Base-by-base conservation (phyloP, 2,329 filamentous ascomycete genomes). In the Dothideomycetidae sp. region DNA sequence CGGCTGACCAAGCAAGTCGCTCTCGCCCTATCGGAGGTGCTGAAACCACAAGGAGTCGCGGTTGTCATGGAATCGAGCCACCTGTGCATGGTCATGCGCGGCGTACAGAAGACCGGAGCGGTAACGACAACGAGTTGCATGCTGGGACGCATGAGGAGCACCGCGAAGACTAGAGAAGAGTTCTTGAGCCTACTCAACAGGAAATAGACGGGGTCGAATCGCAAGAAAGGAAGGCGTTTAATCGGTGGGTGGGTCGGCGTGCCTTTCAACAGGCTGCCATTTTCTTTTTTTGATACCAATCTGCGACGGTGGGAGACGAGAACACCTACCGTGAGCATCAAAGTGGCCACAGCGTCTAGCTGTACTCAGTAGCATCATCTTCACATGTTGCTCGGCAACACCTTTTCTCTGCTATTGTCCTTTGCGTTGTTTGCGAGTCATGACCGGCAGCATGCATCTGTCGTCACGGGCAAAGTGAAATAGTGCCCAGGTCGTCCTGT, bases 21-120 rank as follows among this genome's bases (percentile, higher is more conserved):
- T 13, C 74, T 93, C 44, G 88, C 90, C 11, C 79, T 98, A 44
- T 85, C 85, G 55, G 86, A 96, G 53, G 78, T 96, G 10, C 69
- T 98, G 33, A 81, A 92, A 56, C 90, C 90, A 2, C 84, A 92
- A 54, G 90, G 90, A 32, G 88, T 98, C 2, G 88, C 83, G 13
- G 90, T 98, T 2, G 88, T 98, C 42, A 93, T 98, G 79, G 90
- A 98, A 55, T 92, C 83, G 10, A 86, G 76, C 53, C 90, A 98
- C 62, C 66, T 96, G 32, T 98, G 90, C 67, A 98, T 96, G 88
- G 85, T 93, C 11, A 96, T 94, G 86, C 75, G 90, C 32, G 90
- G 90, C n/a, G 88, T 98, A 7, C 75, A 94, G 56, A 94, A 98
- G 68, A 85, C 84, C 0, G 73, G 70, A 29, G 78, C 81, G 35